A percentile compares a stretch with the other conserved stretches of the same genome.
These are phyloP conservation scores for Austroboletus eburneus DNA, from an alignment of 768 basidiomycete genomes.

Conservation along the genomic window DNA sequence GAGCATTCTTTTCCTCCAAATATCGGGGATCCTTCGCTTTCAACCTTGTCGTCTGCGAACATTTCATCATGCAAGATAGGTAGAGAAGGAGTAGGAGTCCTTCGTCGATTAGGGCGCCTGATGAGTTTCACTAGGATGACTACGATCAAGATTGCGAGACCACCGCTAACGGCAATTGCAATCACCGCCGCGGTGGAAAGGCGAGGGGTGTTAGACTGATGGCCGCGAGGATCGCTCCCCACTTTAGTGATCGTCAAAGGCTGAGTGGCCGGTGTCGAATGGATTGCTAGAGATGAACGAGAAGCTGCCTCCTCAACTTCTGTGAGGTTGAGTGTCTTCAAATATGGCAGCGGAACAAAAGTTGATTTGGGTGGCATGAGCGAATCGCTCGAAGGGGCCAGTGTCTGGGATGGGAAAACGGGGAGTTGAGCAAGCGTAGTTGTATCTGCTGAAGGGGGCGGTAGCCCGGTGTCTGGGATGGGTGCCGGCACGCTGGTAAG, in stretches of 20 bases:
- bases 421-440: conserved; percentile 4
- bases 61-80: conserved; percentile 62
- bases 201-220: conserved; percentile 24
- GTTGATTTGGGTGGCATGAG: conserved; percentile 16
- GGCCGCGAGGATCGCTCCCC: conserved; percentile 1
- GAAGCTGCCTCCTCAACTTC: conserved; percentile 15
- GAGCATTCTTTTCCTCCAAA: conserved; percentile 75
- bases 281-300: conserved; percentile 8
- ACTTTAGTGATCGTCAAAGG: conserved; percentile 3
- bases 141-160: conserved; percentile 44
- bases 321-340: conserved; percentile 25
- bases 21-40: conserved; percentile 59
- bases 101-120: conserved; percentile 45
- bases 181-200: conserved; percentile 48
- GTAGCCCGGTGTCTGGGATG: conserved; percentile 30
- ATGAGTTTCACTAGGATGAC: conserved; percentile 47
- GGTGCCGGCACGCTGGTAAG: conserved; percentile 28
- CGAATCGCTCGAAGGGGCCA: conserved; percentile 14
- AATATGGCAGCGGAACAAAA: conserved; percentile 28
- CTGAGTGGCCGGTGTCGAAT: conserved; percentile 2
- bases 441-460: conserved; percentile 19
- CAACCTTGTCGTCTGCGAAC: conserved; percentile 42
- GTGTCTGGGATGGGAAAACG: conserved; percentile 19
- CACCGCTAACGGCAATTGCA: conserved; percentile 49
- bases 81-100: conserved; percentile 68